These are phyloP conservation scores for Ramularia collo-cygni DNA, from an alignment of 2,329 filamentous ascomycete species.

Conservation along the genomic window DNA sequence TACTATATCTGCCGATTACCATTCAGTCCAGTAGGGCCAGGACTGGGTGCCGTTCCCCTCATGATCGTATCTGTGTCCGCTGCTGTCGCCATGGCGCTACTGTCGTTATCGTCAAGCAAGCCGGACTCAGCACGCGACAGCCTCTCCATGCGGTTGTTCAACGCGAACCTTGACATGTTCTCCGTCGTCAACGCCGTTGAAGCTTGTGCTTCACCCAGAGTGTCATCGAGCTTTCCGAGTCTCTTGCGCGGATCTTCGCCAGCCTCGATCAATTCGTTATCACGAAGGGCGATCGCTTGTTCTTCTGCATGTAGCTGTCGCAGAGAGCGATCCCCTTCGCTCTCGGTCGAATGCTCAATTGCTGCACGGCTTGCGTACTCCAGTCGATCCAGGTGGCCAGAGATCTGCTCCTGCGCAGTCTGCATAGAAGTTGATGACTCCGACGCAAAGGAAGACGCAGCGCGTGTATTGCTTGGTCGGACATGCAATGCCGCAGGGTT, in stretches of 20 bases:
- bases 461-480: constrained; percentile 16
- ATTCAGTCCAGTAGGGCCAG: background rate
- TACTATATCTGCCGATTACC: too few species aligned
- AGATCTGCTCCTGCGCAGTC: constrained; percentile 29
- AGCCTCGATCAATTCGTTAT: constrained; percentile 49
- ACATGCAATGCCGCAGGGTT: constrained; percentile 7
- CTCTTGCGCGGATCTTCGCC: constrained; percentile 33
- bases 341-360: constrained; percentile 36
- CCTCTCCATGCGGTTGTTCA: constrained; percentile 10
- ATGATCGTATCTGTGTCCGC: constrained; percentile 8
- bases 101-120: constrained; percentile 8
- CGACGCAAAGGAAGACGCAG: constrained; percentile 18
- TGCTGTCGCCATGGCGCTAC: constrained; percentile 14
- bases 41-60: constrained; percentile 1
- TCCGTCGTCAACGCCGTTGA: constrained; percentile 21
- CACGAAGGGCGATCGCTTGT: constrained; percentile 46
- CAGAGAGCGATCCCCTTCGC: constrained; percentile 40
- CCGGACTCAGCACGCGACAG: constrained; percentile 5
- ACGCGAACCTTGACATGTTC: constrained; percentile 28
- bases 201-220: constrained; percentile 1
- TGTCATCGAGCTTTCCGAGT: constrained; percentile 17
- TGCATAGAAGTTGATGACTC: constrained; percentile 16
- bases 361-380: constrained; percentile 32
- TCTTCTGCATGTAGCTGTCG: constrained; percentile 48
- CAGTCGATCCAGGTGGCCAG: constrained; percentile 28